A percentile compares a stretch with the other conserved stretches of the same genome.
Evolutionary conservation across 441 rosid genomes (phyloP).

Genomic region (Erodium texanum): DNA sequence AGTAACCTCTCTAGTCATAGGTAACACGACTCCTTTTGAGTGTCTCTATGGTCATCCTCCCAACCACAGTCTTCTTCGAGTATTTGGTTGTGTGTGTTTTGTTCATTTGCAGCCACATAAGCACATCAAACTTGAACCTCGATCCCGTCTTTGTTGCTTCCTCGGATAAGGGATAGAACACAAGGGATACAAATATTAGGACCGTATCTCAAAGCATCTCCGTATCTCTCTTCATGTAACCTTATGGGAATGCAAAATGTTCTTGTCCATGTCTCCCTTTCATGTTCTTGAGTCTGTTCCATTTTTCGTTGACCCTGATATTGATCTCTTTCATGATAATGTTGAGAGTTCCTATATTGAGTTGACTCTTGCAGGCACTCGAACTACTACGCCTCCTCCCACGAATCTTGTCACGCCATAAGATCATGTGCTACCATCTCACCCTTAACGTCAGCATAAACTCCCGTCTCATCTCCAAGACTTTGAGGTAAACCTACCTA

Average conservation of each 20-base stretch:
- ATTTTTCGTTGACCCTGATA: neutral
- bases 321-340: neutral
- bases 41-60: neutral
- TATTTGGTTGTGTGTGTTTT: neutral
- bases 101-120: conserved; percentile 4
- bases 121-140: neutral
- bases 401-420: neutral
- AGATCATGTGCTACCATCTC: neutral
- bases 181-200: neutral
- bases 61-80: neutral
- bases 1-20: no score
- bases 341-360: neutral
- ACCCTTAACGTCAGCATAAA: neutral
- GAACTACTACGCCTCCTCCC: no score
- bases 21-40: neutral
- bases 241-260: conserved; percentile 3
- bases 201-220: neutral
- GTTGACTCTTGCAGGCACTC: neutral
- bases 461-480: neutral
- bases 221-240: neutral
- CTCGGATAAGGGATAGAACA: conserved; percentile 1
- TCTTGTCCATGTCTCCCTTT: neutral
- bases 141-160: neutral
- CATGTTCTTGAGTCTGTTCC: neutral
- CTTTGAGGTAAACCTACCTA: neutral